Base-by-base conservation (phyloP, 805 yeast genomes). In the Saturnispora kantuleensis region DNA sequence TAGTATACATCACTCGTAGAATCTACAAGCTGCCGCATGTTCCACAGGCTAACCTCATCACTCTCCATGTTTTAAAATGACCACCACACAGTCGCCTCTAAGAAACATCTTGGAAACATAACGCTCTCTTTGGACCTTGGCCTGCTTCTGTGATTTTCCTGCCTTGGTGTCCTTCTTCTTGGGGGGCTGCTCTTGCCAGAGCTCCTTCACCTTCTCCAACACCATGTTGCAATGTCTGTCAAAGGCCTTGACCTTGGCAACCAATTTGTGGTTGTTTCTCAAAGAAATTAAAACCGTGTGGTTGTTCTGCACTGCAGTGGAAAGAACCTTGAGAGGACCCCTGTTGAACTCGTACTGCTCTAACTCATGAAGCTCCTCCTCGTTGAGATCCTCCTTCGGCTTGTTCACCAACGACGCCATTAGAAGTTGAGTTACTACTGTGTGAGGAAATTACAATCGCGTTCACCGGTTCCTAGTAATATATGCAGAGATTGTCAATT, bases 151-250 rank as follows among this genome's bases (percentile, higher is more conserved):
- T 10, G 12, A 18, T 51, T 49, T 31, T 6, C 18, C 26, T 2
- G 41, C 33, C 31, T 39, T 43, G 15, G 49, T 46, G 28, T 47
- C 47, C 54, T 81, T 78, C 11, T 34, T 39, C 15, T 15, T 30
- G 21, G 34, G 44, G 4, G 36, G 18, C 3, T 21, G 37, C 40
- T 65, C 66, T 61, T 73, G 54, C 76, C 77, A 54, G 17, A 83
- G 68, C 58, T 93, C 98, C 60, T 84, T 87, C 31, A 90, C 97
- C 55, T 88, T 86, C 57, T 86, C 96, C 48, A 93, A 67, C 9
- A 93, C 81, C 84, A 93, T 77, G 63, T 93, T 93, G 50, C 96
- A 83, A 64, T 93, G 99, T 58, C 96, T 79, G 61, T 93, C 99
- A 62, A 88, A 93, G 0, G 97, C 97, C 57, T 84, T 84, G 41